A percentile compares a stretch with the other conserved stretches of the same genome.
phyloP scores from a whole-genome alignment of 108 stramenopile species.

The Pseudonitzschia pungens region DNA sequence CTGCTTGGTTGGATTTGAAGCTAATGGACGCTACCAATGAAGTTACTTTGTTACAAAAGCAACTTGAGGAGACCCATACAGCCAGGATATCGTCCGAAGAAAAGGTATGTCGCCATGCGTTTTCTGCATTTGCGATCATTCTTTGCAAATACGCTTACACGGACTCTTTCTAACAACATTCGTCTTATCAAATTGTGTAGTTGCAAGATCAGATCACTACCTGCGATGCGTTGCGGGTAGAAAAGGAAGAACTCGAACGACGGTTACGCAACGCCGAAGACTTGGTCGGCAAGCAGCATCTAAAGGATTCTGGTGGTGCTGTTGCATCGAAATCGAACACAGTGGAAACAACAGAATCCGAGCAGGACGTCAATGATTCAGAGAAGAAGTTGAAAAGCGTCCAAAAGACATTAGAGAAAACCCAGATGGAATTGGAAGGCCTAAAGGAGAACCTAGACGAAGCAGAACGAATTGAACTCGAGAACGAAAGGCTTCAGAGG shows the following conservation, averaged over 20 bases:
- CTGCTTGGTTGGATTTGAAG: background rate
- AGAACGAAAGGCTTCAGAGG: background rate
- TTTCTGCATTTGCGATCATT: background rate
- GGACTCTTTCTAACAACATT: no score
- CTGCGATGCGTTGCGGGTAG: background rate
- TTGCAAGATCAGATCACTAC: background rate
- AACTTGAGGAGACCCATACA: background rate
- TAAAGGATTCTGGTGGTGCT: no score
- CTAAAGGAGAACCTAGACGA: constrained; percentile 11
- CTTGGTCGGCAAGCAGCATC: background rate
- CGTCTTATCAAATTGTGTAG: background rate
- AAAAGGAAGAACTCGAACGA: background rate
- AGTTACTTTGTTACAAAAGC: background rate
- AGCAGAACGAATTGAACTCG: constrained; percentile 7
- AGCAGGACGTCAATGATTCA: background rate
- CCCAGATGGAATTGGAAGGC: constrained; percentile 6
- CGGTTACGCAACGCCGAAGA: background rate
- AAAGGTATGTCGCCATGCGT: background rate
- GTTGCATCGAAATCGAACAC: background rate
- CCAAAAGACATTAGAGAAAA: background rate
- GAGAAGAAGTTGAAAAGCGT: background rate
- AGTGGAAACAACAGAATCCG: background rate
- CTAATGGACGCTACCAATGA: background rate
- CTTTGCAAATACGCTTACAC: no score
- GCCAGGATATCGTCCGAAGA: background rate